A percentile compares a stretch with the other conserved stretches of the same genome.
phyloP scores from a whole-genome alignment of 1,284 basidiomycete species.

The Apiotrichum gracile region DNA sequence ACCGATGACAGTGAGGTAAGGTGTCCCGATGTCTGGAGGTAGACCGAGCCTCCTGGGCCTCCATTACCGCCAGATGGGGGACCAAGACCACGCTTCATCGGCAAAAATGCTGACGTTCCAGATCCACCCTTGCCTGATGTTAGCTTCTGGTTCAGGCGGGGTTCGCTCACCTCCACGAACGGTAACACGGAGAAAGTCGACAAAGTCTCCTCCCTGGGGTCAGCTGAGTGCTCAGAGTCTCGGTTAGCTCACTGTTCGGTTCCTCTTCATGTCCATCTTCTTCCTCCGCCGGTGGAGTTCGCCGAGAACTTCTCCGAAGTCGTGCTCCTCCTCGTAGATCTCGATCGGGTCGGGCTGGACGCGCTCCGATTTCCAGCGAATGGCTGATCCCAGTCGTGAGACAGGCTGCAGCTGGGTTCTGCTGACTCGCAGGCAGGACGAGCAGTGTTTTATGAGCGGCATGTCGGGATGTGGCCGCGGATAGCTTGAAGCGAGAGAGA shows the following conservation, averaged over 20 bases:
- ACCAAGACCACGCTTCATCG: conserved; percentile 65
- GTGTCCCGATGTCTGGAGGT: conserved; percentile 66
- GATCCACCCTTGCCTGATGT: conserved; percentile 68
- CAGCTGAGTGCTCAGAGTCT: neutral
- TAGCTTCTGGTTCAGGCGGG: neutral
- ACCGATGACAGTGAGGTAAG: conserved; percentile 72
- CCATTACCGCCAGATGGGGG: conserved; percentile 87
- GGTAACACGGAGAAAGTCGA: conserved; percentile 71
- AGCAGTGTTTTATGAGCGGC: neutral
- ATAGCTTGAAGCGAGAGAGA: no score
- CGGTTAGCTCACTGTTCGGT: conserved; percentile 30
- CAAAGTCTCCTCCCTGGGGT: conserved; percentile 65
- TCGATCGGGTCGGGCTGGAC: conserved; percentile 2
- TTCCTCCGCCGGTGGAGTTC: conserved; percentile 36
- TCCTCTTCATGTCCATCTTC: conserved; percentile 40
- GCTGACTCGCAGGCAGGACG: neutral
- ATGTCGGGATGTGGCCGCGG: neutral
- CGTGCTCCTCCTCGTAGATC: conserved; percentile 16
- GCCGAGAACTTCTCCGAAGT: conserved; percentile 28
- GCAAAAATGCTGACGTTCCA: conserved; percentile 74
- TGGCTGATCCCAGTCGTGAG: neutral
- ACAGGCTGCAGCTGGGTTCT: neutral
- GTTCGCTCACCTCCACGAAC: conserved; percentile 63
- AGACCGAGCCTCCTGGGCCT: conserved; percentile 78
- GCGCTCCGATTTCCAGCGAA: neutral